Evolutionary conservation across 2,329 filamentous ascomycete species (phyloP), one percentile per base, ranked within the genome.

Genomic region (Grosmannia serpens): DNA sequence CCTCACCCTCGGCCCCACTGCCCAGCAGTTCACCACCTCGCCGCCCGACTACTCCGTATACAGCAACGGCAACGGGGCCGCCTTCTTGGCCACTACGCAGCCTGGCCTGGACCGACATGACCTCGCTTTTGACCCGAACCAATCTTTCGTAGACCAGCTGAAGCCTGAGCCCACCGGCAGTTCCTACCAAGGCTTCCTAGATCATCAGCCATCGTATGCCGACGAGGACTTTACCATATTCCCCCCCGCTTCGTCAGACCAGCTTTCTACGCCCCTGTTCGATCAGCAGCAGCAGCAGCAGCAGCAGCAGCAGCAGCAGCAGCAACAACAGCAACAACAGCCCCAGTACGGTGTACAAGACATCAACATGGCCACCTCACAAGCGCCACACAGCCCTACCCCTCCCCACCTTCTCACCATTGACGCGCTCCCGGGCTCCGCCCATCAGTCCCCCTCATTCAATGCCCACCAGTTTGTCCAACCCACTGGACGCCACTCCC

Each of bases 221-320:
- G 73, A 75, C 66, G 73, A 73, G 61, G 83, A 88, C 71, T 86
- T 86, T 68, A 81, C 82, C 55, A 76, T 88, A 65, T 89, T 87
- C 66, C 79, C 84, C 4, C 69, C 77, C 10, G 72, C 77, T 55
- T 74, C 77, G 55, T 74, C 76, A 62, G 79, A 83, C 62, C 81
- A 83, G 66, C 83, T 85, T 66, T 82, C 82, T 65, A 72, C 82
- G 15, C 80, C 85, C 26, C 75, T 85, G 61, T 87, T 88, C 62
- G 75, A 81, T 60, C 69, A 60, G n/a, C 57, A 70, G 64, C 77
- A 81, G 63, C 77, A 78, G 62, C 73, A 73, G n/a, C n/a, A n/a
- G n/a, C n/a, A n/a, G n/a, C n/a, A n/a, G n/a, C n/a, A n/a, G n/a
- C n/a, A n/a, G n/a, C n/a, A n/a, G n/a, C n/a, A n/a, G n/a, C n/a